Evolutionary conservation across 371 early-diverging fungal genomes (phyloP), one percentile per base, ranked within the genome.

Genomic region (Fennellomyces sp.): DNA sequence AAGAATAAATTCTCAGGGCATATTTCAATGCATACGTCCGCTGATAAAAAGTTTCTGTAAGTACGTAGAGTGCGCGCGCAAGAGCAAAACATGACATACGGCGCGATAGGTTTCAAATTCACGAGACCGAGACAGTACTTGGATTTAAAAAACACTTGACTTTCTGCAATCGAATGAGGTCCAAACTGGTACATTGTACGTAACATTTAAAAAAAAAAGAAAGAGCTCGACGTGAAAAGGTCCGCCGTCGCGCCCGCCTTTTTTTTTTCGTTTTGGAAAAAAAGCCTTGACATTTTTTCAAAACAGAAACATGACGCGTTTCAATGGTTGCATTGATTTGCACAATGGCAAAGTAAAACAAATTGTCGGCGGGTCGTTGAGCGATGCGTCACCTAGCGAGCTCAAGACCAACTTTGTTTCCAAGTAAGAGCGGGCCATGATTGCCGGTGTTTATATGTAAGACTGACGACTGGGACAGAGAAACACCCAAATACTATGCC

Each of bases 261-360:
- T 45, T 17, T n/a, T 23, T 25, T 45, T 19, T 15, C 8, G 10
- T 21, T 21, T 45, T n/a, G n/a, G n/a, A n/a, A n/a, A n/a, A n/a
- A n/a, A n/a, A n/a, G n/a, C n/a, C n/a, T n/a, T n/a, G n/a, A 61
- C 45, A 6, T 42, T 21, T 17, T 45, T 45, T 21, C 4, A 23
- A 23, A 5, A 21, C 10, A 45, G 8, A 23, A 45, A 5, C 4
- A 80, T 76, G 72, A 86, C 92, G 49, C 80, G 79, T 63, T 97
- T 98, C 77, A 85, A 94, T 30, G 96, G 97, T 1, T 98, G 98
- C 76, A 97, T 97, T 64, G 97, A 98, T 79, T 81, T 98, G 58
- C 99, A 98, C 78, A 70, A 88, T 26, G 99, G 99, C 33, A 83
- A 94, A 75, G 99, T 98, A 55, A 98, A 98, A 79, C 99, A 98